Evolutionary conservation across 306 rosid genomes (phyloP), one percentile per base, ranked within the genome.

Genomic region (Albizia julibrissin): DNA sequence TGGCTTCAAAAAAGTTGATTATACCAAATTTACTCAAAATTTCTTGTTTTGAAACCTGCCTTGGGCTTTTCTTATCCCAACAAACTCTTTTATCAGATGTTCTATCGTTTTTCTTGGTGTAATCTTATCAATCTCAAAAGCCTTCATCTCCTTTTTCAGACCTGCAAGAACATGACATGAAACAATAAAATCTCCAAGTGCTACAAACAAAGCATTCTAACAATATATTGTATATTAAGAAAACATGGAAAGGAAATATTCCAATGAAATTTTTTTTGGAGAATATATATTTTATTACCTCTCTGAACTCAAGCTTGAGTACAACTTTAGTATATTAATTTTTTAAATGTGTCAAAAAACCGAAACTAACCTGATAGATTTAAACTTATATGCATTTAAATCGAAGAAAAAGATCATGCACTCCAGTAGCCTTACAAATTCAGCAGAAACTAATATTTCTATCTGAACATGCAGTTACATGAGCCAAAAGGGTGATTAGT

Each of bases 101-200:
- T 94, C 94, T 1, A 92, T 69, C 29, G 82, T 89, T 91, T 89
- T 91, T 82, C 97, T 92, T 26, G 97, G 91, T 9, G 87, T 89
- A 69, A 92, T 85, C 88, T 89, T 89, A 82, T 87, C 88, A 64
- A 91, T 83, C 88, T 91, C 91, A 62, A 88, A 92, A 29, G 91
- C 94, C 88, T 88, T 89, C 87, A 94, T 89, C 77, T 89, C 93
- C 76, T 87, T 90, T 46, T 77, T 80, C 14, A 89, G 83, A 77
- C 90, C 98, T 92, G 86, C 84, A 76, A 34, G 31, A 72, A 65
- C 74, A 84, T 67, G 74, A 78, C 3, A 31, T 3, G 31, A 75
- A 66, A 75, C n/a, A 52, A 58, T 33, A 34, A 68, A 69, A 34
- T 39, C 44, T 29, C 37, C 22, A 42, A 16, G 58, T 27, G 44